These are phyloP conservation scores for Solanum rostratum DNA, from an alignment of 257 asterid genomes.

Conservation along the genomic window DNA sequence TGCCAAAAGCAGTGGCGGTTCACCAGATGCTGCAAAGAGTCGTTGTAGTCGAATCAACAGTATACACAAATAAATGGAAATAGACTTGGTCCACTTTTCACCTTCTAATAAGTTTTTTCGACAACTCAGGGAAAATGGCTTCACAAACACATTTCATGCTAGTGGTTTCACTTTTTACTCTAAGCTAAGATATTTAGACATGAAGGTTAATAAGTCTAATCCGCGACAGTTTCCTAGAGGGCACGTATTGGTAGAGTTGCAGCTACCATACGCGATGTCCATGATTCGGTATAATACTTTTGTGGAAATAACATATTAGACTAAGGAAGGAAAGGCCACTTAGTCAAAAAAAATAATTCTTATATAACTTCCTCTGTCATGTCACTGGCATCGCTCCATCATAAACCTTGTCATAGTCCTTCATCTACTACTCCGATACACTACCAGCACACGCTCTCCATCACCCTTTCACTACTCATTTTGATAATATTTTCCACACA, in stretches of 20 bases:
- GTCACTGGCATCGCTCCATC: not conserved
- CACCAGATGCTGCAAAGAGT: constrained; percentile 59
- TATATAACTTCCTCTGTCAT: not conserved
- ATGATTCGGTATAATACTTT: not conserved
- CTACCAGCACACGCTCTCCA: not conserved
- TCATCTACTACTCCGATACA: not conserved
- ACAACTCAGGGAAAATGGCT: not conserved
- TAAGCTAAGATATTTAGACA: not conserved
- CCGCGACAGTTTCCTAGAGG: not conserved
- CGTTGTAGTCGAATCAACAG: not conserved
- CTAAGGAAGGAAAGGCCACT: not conserved
- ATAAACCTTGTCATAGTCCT: not conserved
- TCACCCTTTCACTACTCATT: not conserved
- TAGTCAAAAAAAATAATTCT: too few species aligned
- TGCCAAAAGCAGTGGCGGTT: constrained; percentile 70
- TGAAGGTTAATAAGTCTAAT: not conserved
- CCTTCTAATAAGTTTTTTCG: not conserved
- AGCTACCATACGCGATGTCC: not conserved
- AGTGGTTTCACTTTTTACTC: not conserved
- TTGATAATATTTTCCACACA: not conserved
- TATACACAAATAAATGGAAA: not conserved
- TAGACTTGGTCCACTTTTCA: not conserved
- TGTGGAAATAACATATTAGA: not conserved
- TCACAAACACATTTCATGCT: not conserved
- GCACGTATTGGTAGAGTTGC: not conserved